Base-by-base conservation (phyloP, 202 grass and related monocot species). In the Panicum hallii region DNA sequence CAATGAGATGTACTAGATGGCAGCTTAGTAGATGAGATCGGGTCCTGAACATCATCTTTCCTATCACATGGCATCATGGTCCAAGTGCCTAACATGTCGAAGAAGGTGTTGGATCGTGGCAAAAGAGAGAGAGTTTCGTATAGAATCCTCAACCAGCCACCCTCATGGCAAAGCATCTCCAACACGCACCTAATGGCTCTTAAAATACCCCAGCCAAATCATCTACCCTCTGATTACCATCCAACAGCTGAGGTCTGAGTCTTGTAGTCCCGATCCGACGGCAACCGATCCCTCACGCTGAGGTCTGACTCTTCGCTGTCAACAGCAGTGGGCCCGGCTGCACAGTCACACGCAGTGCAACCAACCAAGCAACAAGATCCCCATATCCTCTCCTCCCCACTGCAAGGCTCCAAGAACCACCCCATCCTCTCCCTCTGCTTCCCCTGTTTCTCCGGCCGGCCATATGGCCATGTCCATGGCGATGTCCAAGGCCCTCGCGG, bases 391-490 rank as follows among this genome's bases (percentile, higher is more conserved):
- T 83, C 73, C 56, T 79, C 4, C 26, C 58, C 10, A 2, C 22
- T 9, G 28, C 83, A 13, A 82, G 46, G 88, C 81, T 70, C 71
- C 79, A 80, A 75, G 74, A 76, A 52, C 74, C 16, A 63, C 26
- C 15, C 67, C 46, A 36, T 71, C 74, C 43, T 73, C 79, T 81
- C 67, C 82, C 79, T 41, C 72, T 64, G 67, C 72, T 55, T 42
- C 79, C 44, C 45, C 76, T 40, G 34, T 16, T 2, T 38, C 74
- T 71, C 81, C 67, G 26, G 23, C 64, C 82, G 36, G 78, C 34
- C 78, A 69, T 69, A 69, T 69, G 78, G 63, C 47, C 36, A 80
- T 80, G 63, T 66, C 86, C 77, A 82, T 62, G 73, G 71, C 82
- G 17, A 74, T 85, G 79, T 63, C 75, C 30, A 75, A n/a, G 63